phyloP scores from a whole-genome alignment of 257 asterid species.

The Parsonsia alboflavescens region DNA sequence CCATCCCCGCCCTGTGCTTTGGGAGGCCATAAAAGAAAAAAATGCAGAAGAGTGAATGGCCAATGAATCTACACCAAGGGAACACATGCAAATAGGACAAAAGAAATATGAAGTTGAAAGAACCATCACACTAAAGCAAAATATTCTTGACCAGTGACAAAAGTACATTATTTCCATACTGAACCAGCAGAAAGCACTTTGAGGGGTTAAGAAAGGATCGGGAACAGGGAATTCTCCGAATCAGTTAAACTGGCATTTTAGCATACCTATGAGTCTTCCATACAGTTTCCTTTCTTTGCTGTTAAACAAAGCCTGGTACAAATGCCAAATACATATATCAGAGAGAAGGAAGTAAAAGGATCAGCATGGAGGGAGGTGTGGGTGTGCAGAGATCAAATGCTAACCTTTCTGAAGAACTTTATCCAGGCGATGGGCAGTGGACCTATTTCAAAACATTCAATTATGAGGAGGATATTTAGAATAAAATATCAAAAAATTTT shows the following conservation, averaged over 20 bases:
- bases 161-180: neutral
- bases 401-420: constrained; percentile 59
- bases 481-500: neutral
- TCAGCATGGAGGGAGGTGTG: neutral
- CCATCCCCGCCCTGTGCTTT: no score
- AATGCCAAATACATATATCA: neutral
- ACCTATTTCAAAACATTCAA: constrained; percentile 37
- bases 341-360: constrained; percentile 1
- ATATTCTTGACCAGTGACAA: neutral
- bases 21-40: no score
- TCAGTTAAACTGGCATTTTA: neutral
- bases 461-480: constrained; percentile 1
- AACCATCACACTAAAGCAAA: neutral
- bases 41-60: neutral
- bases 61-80: neutral
- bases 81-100: neutral
- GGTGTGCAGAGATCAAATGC: constrained; percentile 4
- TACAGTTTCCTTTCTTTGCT: constrained; percentile 54
- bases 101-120: neutral
- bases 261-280: constrained; percentile 75
- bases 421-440: constrained; percentile 65
- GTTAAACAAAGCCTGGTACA: constrained; percentile 53
- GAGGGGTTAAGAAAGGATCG: neutral
- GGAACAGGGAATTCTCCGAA: neutral
- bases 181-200: neutral